phyloP scores from a whole-genome alignment of 2,329 filamentous ascomycete genomes.

The Drechslerella dactyloides region DNA sequence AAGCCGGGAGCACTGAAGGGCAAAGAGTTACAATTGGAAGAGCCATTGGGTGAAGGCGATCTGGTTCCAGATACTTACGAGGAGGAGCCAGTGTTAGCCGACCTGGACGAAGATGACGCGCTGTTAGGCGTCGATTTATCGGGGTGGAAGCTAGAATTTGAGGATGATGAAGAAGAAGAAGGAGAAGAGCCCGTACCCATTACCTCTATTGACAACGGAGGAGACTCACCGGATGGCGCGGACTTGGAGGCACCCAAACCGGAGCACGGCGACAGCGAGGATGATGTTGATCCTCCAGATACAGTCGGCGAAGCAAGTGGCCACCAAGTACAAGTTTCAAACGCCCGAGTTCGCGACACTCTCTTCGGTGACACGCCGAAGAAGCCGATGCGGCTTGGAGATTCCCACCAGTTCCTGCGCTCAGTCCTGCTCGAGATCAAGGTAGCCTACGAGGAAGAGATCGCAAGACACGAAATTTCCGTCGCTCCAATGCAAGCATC shows the following conservation, averaged over 20 bases:
- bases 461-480: not conserved
- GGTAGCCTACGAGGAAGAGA: not conserved
- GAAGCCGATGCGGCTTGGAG: slow-evolving; percentile 7
- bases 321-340: too few species aligned
- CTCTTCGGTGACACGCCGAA: not conserved
- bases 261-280: not conserved
- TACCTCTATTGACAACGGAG: not conserved
- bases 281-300: slow-evolving; percentile 8
- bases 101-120: slow-evolving; percentile 12
- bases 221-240: not conserved
- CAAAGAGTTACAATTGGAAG: too few species aligned
- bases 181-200: too few species aligned
- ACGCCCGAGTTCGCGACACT: not conserved
- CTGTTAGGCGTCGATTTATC: slow-evolving; percentile 6
- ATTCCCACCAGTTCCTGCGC: not conserved
- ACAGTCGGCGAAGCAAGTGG: not conserved
- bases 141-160: slow-evolving; percentile 6
- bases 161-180: not conserved
- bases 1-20: not conserved
- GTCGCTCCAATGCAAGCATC: not conserved
- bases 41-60: too few species aligned
- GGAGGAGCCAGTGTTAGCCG: slow-evolving; percentile 2
- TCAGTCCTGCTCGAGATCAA: slow-evolving; percentile 1
- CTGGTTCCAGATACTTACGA: too few species aligned
- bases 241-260: too few species aligned